Evolutionary conservation across 768 basidiomycete genomes (phyloP).

Genomic region (Thelephora ganbajun): DNA sequence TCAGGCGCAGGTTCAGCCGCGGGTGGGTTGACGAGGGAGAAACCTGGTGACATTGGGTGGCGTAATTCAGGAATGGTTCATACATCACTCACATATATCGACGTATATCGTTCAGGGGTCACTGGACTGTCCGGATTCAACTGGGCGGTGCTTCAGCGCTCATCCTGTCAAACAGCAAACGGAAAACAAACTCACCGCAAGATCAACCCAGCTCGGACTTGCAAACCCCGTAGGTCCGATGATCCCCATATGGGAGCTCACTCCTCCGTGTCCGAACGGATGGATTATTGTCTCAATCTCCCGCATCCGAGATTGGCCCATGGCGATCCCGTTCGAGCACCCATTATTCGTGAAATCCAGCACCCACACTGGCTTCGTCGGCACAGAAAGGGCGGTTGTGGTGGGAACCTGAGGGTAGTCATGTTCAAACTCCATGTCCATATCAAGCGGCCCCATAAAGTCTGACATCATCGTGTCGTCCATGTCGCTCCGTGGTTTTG

Average conservation of each 20-base stretch:
- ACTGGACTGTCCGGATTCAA: conserved; percentile 32
- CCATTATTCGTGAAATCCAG: conserved; percentile 58
- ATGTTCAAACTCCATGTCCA: conserved; percentile 44
- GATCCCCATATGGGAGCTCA: conserved; percentile 26
- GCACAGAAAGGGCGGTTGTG: conserved; percentile 14
- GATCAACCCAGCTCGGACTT: conserved; percentile 49
- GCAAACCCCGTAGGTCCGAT: conserved; percentile 33
- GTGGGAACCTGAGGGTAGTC: conserved; percentile 30
- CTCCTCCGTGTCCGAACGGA: conserved; percentile 25
- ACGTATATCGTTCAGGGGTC: conserved; percentile 51
- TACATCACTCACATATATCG: conserved; percentile 41
- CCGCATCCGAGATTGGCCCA: conserved; percentile 61
- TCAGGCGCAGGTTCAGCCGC: conserved; percentile 51
- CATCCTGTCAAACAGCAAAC: neutral
- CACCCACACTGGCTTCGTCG: conserved; percentile 31
- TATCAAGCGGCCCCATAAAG: conserved; percentile 26
- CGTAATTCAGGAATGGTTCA: neutral
- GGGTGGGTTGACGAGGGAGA: conserved; percentile 60
- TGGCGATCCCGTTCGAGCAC: conserved; percentile 39
- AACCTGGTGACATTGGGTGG: conserved; percentile 22
- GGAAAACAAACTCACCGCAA: conserved; percentile 30
- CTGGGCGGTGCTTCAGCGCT: conserved; percentile 19
- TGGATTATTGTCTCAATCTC: conserved; percentile 57
- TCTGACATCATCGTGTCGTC: conserved; percentile 10
- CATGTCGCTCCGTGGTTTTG: conserved; percentile 21